phyloP scores from a whole-genome alignment of 2,329 filamentous ascomycete genomes.

The Arthrobotrys conoides region DNA sequence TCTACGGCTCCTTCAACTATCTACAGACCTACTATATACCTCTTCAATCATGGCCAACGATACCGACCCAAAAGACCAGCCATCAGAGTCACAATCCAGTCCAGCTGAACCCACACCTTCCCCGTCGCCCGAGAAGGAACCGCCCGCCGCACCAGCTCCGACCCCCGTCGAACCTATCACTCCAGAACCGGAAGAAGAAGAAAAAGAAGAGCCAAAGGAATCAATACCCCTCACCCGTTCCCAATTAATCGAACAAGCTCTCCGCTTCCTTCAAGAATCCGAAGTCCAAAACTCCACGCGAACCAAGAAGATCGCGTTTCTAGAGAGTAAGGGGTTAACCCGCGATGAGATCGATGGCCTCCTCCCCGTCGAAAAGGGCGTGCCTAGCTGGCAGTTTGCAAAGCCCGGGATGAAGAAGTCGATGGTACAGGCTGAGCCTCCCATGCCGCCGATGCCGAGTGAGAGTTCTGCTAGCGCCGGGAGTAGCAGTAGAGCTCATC shows the following conservation, averaged over 20 bases:
- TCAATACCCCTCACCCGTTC: conserved; percentile 33
- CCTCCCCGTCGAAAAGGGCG: conserved; percentile 52
- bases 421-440: conserved; percentile 54
- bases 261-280: conserved; percentile 53
- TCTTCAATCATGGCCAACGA: conserved; percentile 51
- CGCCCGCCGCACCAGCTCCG: conserved; percentile 6
- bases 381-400: conserved; percentile 53
- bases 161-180: conserved; percentile 34
- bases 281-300: conserved; percentile 58
- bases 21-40: conserved; percentile 2
- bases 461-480: conserved; percentile 11
- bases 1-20: neutral
- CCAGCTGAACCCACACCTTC: conserved; percentile 14
- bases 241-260: conserved; percentile 50
- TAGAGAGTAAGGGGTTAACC: conserved; percentile 60
- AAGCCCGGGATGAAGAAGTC: conserved; percentile 32
- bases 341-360: conserved; percentile 49
- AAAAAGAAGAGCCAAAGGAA: conserved; percentile 3
- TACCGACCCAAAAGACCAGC: conserved; percentile 46
- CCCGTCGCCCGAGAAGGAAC: conserved; percentile 15
- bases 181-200: neutral
- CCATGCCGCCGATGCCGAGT: conserved; percentile 52
- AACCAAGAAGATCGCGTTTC: conserved; percentile 45
- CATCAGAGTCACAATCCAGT: conserved; percentile 31
- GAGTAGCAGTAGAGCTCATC: conserved; percentile 10